These are phyloP conservation scores for Acorus calamus DNA, from an alignment of 106 monocot species.

Conservation along the genomic window DNA sequence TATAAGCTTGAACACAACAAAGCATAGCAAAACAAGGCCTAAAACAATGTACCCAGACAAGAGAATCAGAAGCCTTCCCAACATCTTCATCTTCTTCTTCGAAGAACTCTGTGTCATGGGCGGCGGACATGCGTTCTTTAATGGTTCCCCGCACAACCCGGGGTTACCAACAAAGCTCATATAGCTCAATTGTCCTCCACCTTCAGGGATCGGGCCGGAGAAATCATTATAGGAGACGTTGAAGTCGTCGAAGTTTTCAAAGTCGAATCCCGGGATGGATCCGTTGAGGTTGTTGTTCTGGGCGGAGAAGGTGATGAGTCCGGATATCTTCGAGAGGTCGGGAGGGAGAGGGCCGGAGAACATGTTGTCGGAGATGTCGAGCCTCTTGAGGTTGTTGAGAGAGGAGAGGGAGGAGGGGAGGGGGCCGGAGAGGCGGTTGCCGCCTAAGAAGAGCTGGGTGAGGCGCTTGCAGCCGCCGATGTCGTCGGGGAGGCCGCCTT, in stretches of 20 bases:
- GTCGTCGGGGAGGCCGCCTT: slow-evolving; percentile 11
- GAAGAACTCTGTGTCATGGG: not conserved
- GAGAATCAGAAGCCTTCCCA: slow-evolving; percentile 3
- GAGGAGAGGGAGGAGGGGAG: slow-evolving; percentile 20
- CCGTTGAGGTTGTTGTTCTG: slow-evolving; percentile 23
- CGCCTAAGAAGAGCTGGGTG: slow-evolving; percentile 15
- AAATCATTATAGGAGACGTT: slow-evolving; percentile 29
- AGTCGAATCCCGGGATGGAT: slow-evolving; percentile 14
- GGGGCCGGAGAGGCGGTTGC: slow-evolving; percentile 26
- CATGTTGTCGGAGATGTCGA: slow-evolving; percentile 29
- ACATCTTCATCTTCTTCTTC: not conserved
- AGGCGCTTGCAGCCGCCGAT: slow-evolving; percentile 21
- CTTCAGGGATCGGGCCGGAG: slow-evolving; percentile 10
- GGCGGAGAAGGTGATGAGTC: slow-evolving; percentile 14
- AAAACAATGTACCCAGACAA: slow-evolving; percentile 27
- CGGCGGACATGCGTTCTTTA: slow-evolving; percentile 7
- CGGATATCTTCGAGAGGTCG: slow-evolving; percentile 13
- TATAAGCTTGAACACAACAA: slow-evolving; percentile 9
- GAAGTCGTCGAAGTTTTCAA: slow-evolving; percentile 3
- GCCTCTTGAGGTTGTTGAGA: slow-evolving; percentile 21
- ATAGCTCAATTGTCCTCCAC: not conserved
- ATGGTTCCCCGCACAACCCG: slow-evolving; percentile 24
- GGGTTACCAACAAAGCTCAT: slow-evolving; percentile 16
- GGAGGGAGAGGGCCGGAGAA: slow-evolving; percentile 31
- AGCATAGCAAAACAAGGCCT: slow-evolving; percentile 7